Conservation (phyloP, 2,329 filamentous ascomycete species). For the Alternaria sp. region DNA sequence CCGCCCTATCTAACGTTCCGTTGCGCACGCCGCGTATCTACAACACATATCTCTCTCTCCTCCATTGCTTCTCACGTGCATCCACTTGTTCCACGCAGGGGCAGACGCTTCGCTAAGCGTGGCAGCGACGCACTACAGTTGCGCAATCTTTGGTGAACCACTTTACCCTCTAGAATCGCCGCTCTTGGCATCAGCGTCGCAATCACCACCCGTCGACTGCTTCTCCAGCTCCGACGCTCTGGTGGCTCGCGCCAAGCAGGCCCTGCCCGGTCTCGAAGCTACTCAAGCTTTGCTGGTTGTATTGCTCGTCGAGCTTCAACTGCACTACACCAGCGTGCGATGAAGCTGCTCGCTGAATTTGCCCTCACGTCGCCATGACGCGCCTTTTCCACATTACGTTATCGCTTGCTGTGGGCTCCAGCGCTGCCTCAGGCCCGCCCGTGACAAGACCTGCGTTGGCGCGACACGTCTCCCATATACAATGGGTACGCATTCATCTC, state of each 20-base stretch:
- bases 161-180: slow-evolving; percentile 9
- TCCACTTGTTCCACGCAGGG: slow-evolving; percentile 6
- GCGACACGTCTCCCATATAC: neutral
- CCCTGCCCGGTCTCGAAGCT: neutral
- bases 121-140: slow-evolving; percentile 19
- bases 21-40: neutral
- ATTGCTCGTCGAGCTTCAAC: neutral
- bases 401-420: neutral
- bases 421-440: neutral
- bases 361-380: slow-evolving; percentile 6
- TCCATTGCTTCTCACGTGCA: neutral
- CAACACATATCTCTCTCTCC: neutral
- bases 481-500: neutral
- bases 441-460: neutral
- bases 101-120: slow-evolving; percentile 13
- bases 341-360: neutral
- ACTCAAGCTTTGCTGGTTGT: slow-evolving; percentile 12
- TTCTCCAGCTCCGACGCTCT: neutral
- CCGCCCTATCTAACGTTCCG: neutral
- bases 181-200: slow-evolving; percentile 11
- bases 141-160: slow-evolving; percentile 18
- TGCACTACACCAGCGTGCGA: neutral
- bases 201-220: slow-evolving; percentile 4
- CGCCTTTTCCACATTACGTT: slow-evolving; percentile 5
- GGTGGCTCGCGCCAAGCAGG: slow-evolving; percentile 4